Evolutionary conservation across 371 early-diverging fungal species (phyloP), one percentile per base, ranked within the genome.

Genomic region (Dinochytrium kinnereticum): DNA sequence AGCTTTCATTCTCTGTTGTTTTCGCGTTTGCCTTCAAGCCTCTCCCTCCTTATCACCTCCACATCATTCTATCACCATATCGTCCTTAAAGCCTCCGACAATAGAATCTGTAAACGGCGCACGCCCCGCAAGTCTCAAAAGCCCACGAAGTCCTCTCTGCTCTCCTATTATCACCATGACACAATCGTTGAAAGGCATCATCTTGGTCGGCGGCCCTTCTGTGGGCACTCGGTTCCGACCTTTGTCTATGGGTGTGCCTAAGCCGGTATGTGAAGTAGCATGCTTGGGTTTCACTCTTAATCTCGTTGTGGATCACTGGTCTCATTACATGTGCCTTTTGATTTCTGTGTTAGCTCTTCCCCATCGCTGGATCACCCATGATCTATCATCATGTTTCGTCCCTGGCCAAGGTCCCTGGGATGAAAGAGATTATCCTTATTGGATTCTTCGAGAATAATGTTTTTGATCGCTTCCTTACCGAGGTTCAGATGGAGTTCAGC

Each of bases 141-240:
- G 34, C 24, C 61, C 61, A 21, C 61, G 61, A 33, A 33, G 34
- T 34, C 61, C 61, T 7, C 61, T 61, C 34, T 61, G 61, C 5
- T 7, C 61, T 7, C 61, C 61, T 19, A 61, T 33, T 26, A 33
- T 28, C 34, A 61, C 61, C 36, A 31, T 61, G 36, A 61, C 10
- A 21, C 13, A 15, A 3, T 51, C 53, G 51, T 79, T 84, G 81
- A 96, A 96, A 84, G 97, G 95, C 49, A 89, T 96, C 74, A 92
- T 98, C 77, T 90, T 98, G 50, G 98, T 98, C 64, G 98, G 98
- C 80, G 98, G 98, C 2, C 97, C 97, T 36, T 95, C 96, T 50
- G 91, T 96, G 72, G 98, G 96, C 64, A 98, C 98, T 13, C 91
- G 97, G 57, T 98, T 98, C 89, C 91, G 98, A 51, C 98, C 98